phyloP scores from a whole-genome alignment of 139 green algal genomes.

The Zygnema cylindricum region DNA sequence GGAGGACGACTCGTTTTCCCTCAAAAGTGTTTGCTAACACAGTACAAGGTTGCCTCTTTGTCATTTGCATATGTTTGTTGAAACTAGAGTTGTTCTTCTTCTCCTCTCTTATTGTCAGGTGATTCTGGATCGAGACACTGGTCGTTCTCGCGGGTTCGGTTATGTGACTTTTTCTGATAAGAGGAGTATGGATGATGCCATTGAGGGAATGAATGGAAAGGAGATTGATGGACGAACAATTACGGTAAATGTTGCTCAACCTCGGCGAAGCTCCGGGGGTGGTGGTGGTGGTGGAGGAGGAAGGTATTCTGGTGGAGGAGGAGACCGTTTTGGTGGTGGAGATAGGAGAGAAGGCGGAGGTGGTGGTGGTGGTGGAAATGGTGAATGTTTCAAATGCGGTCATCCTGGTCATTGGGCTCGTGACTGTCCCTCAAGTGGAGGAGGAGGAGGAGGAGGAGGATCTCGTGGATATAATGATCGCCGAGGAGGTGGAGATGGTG shows the following conservation, averaged over 20 bases:
- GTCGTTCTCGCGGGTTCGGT: constrained; percentile 81
- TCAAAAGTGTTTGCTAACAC: no score
- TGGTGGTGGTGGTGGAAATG: constrained; percentile 24
- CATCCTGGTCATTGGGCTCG: constrained; percentile 47
- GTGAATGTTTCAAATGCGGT: constrained; percentile 56
- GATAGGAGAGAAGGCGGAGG: constrained; percentile 4
- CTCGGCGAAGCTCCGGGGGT: constrained; percentile 58
- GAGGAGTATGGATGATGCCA: constrained; percentile 64
- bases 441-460: constrained; percentile 29
- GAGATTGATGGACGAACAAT: constrained; percentile 81
- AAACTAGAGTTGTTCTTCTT: background rate
- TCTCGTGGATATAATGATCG: background rate
- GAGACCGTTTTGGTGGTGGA: background rate
- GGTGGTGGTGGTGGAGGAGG: constrained; percentile 7
- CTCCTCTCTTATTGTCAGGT: constrained; percentile 46
- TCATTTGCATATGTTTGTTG: no score
- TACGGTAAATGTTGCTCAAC: constrained; percentile 76
- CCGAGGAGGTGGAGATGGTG: background rate
- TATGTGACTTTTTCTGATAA: constrained; percentile 82
- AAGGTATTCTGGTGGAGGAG: constrained; percentile 11
- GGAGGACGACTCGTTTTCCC: no score
- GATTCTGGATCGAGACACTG: constrained; percentile 64
- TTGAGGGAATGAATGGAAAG: constrained; percentile 76
- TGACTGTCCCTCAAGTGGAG: constrained; percentile 42
- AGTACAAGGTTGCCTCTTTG: no score